Base-by-base conservation (phyloP, 1,284 basidiomycete genomes). In the Athelia psychrophila region DNA sequence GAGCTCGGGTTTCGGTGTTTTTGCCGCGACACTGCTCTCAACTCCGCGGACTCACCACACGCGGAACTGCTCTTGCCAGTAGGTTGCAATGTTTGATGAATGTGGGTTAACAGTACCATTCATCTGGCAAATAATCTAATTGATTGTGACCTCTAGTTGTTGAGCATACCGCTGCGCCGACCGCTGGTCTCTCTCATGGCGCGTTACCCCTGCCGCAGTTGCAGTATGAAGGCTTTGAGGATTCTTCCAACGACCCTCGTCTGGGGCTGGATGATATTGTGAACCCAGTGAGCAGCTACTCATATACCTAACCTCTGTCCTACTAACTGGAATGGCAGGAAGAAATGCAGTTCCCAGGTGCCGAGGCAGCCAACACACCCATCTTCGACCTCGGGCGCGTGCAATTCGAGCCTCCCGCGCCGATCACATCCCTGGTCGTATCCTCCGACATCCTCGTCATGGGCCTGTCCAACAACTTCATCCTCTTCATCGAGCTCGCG, bases 141-240 rank as follows among this genome's bases (percentile, higher is more conserved):
- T 40, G 20, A 13, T 45, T 38, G 55, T 47, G 46, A n/a, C 18
- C 27, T 32, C 54, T 62, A 95, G 93, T 91, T 68, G 91, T 95
- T 62, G 91, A 95, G 67, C 93, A 95, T 66, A 77, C 90, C 30
- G 74, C 80, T 22, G 78, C 81, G 15, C 77, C 83, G 16, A 63
- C 70, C 2, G 69, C 68, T 33, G 66, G 66, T 42, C 68, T 70
- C 8, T 57, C 67, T 15, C 69, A 72, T 47, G 64, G 68, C 44
- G 62, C 69, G 2, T 68, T 71, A 45, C 77, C 80, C 1, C 67
- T 83, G 20, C 78, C 81, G 4, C 69, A 82, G 40, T 70, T 94
- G 30, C 83, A 88, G 50, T 94, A 90, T 62, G 88, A 95, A 64
- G 93, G 93, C 12, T 95, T 93, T 62, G 93, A 95, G 68, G 80